A percentile compares a stretch with the other conserved stretches of the same genome.
These are phyloP conservation scores for Annulohypoxylon nitens DNA, from an alignment of 495 filamentous ascomycete species.

Conservation along the genomic window DNA sequence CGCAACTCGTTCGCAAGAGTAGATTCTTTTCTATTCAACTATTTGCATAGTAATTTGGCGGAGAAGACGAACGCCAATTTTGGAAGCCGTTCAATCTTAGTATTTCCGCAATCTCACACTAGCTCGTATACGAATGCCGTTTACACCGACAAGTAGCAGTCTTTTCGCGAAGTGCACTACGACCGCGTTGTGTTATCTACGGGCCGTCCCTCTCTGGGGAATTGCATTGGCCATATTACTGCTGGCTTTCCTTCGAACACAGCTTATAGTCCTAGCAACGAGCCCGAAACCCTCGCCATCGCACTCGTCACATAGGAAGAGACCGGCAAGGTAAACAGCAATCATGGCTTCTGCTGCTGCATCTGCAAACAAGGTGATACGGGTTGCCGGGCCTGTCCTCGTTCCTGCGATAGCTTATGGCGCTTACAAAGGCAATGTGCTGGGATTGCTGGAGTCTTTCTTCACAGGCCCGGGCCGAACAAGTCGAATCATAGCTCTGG, in stretches of 20 bases:
- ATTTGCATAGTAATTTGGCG: not conserved
- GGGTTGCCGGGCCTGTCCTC: slow-evolving; percentile 53
- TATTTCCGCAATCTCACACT: not conserved
- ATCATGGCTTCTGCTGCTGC: slow-evolving; percentile 60
- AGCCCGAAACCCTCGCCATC: not conserved
- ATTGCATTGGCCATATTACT: slow-evolving; percentile 54
- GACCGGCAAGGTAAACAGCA: slow-evolving; percentile 11
- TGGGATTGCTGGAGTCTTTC: slow-evolving; percentile 52
- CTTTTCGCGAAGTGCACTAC: slow-evolving; percentile 52
- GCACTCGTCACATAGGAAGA: slow-evolving; percentile 1
- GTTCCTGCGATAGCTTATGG: slow-evolving; percentile 56
- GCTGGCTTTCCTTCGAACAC: slow-evolving; percentile 48
- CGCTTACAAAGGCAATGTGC: slow-evolving; percentile 58
- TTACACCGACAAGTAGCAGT: slow-evolving; percentile 32
- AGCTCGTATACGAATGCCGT: slow-evolving; percentile 39
- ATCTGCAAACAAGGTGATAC: slow-evolving; percentile 48
- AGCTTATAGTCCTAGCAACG: slow-evolving; percentile 21
- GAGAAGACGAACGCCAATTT: not conserved
- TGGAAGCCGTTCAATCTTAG: not conserved
- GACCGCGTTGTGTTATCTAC: slow-evolving; percentile 56
- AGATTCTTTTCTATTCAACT: not conserved
- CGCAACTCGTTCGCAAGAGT: not conserved
- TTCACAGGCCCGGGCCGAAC: slow-evolving; percentile 65
- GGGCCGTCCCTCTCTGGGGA: slow-evolving; percentile 57
- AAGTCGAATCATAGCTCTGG: slow-evolving; percentile 61